Evolutionary conservation across 306 rosid species (phyloP).

Genomic region (Pyrus pyrifolia): DNA sequence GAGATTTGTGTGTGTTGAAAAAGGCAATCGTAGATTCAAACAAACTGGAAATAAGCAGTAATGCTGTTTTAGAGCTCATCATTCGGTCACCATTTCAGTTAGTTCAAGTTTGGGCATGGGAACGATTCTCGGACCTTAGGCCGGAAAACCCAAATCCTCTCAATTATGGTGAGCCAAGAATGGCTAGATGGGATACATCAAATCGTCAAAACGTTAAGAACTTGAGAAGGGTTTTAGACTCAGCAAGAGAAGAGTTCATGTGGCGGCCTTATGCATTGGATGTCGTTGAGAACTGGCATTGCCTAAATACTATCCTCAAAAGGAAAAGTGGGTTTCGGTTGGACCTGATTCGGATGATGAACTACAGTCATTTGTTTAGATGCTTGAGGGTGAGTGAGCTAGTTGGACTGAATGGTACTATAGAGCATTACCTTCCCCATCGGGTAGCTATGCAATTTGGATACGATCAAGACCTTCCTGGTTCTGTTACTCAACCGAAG

Average conservation of each 20-base stretch:
- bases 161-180: constrained; percentile 3
- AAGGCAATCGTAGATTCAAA: neutral
- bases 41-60: neutral
- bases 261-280: constrained; percentile 35
- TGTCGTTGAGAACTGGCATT: constrained; percentile 1
- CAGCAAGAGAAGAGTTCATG: constrained; percentile 19
- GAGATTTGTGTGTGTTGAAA: constrained; percentile 34
- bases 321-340: constrained; percentile 19
- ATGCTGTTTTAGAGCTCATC: neutral
- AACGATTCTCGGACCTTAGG: constrained; percentile 34
- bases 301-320: constrained; percentile 20
- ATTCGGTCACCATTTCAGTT: constrained; percentile 42
- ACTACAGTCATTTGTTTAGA: constrained; percentile 11
- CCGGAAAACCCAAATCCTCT: constrained; percentile 20
- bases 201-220: constrained; percentile 8
- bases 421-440: constrained; percentile 42
- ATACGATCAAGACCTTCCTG: constrained; percentile 49
- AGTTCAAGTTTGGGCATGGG: constrained; percentile 63
- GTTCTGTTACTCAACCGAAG: neutral
- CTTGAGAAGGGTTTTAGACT: constrained; percentile 20
- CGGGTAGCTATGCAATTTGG: constrained; percentile 59
- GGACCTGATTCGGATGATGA: constrained; percentile 16
- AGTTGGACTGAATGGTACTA: constrained; percentile 28
- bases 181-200: constrained; percentile 34
- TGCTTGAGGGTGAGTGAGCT: constrained; percentile 37